Evolutionary conservation across 106 monocot species (phyloP).

Genomic region (Ottelia alismoides): DNA sequence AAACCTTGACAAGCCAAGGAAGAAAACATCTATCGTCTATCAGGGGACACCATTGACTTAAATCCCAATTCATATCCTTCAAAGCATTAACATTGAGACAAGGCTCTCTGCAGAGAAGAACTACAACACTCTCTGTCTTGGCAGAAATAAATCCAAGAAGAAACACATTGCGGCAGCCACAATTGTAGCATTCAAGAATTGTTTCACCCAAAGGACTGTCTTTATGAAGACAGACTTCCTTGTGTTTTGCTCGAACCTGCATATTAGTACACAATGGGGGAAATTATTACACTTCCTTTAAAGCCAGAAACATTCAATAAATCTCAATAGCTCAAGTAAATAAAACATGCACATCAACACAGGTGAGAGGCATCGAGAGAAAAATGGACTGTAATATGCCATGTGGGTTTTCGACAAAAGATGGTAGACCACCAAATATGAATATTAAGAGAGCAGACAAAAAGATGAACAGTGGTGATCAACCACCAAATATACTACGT

Average conservation of each 20-base stretch:
- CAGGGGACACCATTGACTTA: conserved; percentile 98
- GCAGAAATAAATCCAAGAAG: conserved; percentile 98
- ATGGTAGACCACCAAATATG: no score
- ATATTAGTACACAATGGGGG: no score
- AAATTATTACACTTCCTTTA: no score
- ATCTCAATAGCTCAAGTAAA: no score
- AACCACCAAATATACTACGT: no score
- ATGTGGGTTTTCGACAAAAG: no score
- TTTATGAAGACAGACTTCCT: conserved; percentile 99
- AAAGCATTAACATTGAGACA: conserved; percentile 94
- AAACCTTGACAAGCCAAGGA: conserved; percentile 96
- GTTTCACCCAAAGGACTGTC: conserved; percentile 97
- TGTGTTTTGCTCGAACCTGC: conserved; percentile 97
- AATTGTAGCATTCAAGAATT: conserved; percentile 99
- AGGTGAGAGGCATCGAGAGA: no score
- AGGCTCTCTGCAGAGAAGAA: conserved; percentile 96
- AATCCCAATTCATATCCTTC: conserved; percentile 99
- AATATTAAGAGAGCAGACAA: no score
- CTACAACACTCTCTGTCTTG: conserved; percentile 97
- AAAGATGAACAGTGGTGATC: no score
- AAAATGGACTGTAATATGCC: no score
- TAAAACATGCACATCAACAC: no score
- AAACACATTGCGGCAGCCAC: conserved; percentile 97
- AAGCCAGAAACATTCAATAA: no score
- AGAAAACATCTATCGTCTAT: conserved; percentile 99